Percentiles rank a stretch among this genome's conserved stretches.
These are phyloP conservation scores for Annulohypoxylon moriforme DNA, from an alignment of 495 filamentous ascomycete genomes.

Conservation along the genomic window DNA sequence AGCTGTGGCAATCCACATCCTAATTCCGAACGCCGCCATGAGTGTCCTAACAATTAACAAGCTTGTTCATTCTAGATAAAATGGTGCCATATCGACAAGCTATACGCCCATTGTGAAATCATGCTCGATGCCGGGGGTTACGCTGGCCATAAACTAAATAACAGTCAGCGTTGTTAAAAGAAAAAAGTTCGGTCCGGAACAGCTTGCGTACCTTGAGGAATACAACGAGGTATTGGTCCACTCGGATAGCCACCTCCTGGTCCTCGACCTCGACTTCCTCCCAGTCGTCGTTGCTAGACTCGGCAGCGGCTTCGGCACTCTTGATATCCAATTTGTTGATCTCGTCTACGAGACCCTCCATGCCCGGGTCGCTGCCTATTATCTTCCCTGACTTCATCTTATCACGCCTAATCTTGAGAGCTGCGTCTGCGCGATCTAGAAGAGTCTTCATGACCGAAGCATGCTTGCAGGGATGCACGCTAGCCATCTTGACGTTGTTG, in stretches of 20 bases:
- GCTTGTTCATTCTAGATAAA: slow-evolving; percentile 5
- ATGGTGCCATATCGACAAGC: slow-evolving; percentile 13
- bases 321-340: slow-evolving; percentile 64
- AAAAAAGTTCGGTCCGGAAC: neutral
- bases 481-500: slow-evolving; percentile 89
- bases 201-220: slow-evolving; percentile 76
- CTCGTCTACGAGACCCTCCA: slow-evolving; percentile 69
- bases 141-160: slow-evolving; percentile 86
- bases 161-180: slow-evolving; percentile 24
- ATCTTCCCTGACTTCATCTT: slow-evolving; percentile 71
- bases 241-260: slow-evolving; percentile 88
- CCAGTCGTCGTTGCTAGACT: slow-evolving; percentile 78
- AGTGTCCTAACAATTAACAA: slow-evolving; percentile 16
- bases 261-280: slow-evolving; percentile 77
- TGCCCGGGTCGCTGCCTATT: slow-evolving; percentile 60
- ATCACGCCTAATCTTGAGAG: slow-evolving; percentile 86
- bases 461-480: slow-evolving; percentile 92
- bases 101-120: slow-evolving; percentile 98
- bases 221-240: slow-evolving; percentile 97
- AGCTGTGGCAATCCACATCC: slow-evolving; percentile 19
- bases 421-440: slow-evolving; percentile 92
- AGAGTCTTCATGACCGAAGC: slow-evolving; percentile 98
- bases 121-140: slow-evolving; percentile 96
- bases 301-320: slow-evolving; percentile 51
- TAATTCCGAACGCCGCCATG: slow-evolving; percentile 32